Percentiles rank a stretch among this genome's conserved stretches.
phyloP scores from a whole-genome alignment of 2,329 filamentous ascomycete genomes.

The Verticillium isaacii region DNA sequence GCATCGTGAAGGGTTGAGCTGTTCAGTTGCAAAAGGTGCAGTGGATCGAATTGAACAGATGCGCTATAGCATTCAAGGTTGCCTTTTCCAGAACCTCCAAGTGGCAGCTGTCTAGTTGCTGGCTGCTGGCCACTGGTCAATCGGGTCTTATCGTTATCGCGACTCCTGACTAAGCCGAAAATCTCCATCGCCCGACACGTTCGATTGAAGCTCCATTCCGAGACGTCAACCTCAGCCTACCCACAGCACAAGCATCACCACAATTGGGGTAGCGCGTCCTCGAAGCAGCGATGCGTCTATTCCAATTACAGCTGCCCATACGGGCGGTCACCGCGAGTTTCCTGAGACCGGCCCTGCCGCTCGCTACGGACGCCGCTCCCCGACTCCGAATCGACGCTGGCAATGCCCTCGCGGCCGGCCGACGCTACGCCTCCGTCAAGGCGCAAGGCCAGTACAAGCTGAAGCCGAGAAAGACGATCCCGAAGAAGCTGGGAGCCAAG shows the following conservation, averaged over 20 bases:
- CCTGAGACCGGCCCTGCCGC: constrained; percentile 10
- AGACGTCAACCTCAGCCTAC: background rate
- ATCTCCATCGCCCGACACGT: constrained; percentile 9
- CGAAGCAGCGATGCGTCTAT: constrained; percentile 35
- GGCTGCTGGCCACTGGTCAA: background rate
- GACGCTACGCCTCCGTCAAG: constrained; percentile 55
- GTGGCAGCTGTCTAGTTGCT: background rate
- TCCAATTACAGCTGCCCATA: constrained; percentile 41
- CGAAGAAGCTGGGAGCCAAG: constrained; percentile 91
- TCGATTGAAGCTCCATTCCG: background rate
- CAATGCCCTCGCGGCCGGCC: constrained; percentile 41
- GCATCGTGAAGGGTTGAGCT: constrained; percentile 22
- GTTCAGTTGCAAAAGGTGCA: background rate
- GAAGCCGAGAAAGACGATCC: constrained; percentile 52
- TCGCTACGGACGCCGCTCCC: constrained; percentile 15
- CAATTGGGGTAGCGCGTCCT: constrained; percentile 7
- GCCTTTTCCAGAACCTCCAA: background rate
- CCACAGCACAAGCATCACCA: background rate
- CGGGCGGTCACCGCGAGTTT: constrained; percentile 31
- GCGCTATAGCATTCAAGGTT: background rate
- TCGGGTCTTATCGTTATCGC: constrained; percentile 18
- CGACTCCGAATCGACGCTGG: constrained; percentile 14
- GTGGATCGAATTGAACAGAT: background rate
- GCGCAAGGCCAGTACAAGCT: constrained; percentile 66
- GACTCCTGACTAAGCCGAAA: constrained; percentile 31